Base-by-base conservation (phyloP, 345 rosid genomes). In the Brassica rapa region DNA sequence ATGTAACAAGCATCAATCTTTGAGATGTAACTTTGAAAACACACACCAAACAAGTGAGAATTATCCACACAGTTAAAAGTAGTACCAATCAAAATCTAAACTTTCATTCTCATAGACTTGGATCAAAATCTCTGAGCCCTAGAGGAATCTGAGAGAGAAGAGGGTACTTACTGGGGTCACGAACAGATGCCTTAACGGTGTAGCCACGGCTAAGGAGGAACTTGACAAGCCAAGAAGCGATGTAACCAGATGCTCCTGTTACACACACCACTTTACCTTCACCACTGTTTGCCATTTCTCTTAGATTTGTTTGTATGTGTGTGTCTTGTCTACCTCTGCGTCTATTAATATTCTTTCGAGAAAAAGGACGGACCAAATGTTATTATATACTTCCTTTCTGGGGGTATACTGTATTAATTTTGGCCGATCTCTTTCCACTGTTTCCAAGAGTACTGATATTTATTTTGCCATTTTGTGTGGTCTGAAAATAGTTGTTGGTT, bases 171-270 rank as follows among this genome's bases (percentile, higher is more conserved):
- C 89, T 63, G 67, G 81, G 85, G 69, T 85, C 85, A 14, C 85
- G 81, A 62, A 85, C 81, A 15, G 88, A 80, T 9, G 83, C 90
- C 19, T 77, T 84, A 29, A 85, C 88, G 39, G 80, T 85, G 84
- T 85, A 85, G 67, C 86, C 85, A 41, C 80, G 85, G 71, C 25
- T 77, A 15, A 87, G 90, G 63, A 87, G 80, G 43, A 71, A 72
- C 82, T 87, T 81, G 21, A 87, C 85, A 5, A 87, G 74, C 88
- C 90, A 84, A 0, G 87, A 84, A 4, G 88, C 90, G 29, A 85
- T 79, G 85, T 70, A 87, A 43, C 90, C 88, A 1, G 87, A 83
- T 0, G 83, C 90, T 78, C 88, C 90, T 25, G 84, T 87, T 9
- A 87, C 85, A 55, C 88, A 83, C 8, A 84, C 88, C 25, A 81